Percentiles rank a stretch among this genome's conserved stretches.
Conservation (phyloP, 2,329 filamentous ascomycete genomes). For the Ophiostoma sp. region DNA sequence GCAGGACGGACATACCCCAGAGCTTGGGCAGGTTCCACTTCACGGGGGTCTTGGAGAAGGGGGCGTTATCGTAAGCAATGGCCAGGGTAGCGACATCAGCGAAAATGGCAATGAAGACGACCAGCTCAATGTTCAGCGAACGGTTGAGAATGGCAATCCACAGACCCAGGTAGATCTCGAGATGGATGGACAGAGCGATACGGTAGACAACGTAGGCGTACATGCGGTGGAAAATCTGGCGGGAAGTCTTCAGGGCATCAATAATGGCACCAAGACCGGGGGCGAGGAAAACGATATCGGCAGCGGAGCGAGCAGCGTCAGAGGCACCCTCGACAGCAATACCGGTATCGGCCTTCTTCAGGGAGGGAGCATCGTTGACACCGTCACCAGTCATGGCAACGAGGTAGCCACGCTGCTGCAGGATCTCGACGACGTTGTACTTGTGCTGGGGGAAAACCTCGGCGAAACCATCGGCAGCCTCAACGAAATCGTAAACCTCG, state of each 20-base stretch:
- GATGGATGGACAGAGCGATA: slow-evolving; percentile 84
- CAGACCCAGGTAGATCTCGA: slow-evolving; percentile 85
- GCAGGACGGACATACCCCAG: slow-evolving; percentile 84
- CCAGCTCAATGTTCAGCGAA: slow-evolving; percentile 76
- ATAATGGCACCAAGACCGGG: slow-evolving; percentile 89
- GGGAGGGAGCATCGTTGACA: slow-evolving; percentile 87
- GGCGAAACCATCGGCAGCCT: slow-evolving; percentile 90
- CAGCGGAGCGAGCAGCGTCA: slow-evolving; percentile 82
- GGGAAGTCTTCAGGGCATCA: slow-evolving; percentile 84
- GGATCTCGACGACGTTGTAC: slow-evolving; percentile 88
- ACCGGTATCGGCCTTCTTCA: slow-evolving; percentile 95
- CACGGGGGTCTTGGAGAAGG: slow-evolving; percentile 77
- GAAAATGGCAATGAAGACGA: slow-evolving; percentile 93
- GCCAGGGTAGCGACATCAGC: slow-evolving; percentile 87
- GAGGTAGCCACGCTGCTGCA: slow-evolving; percentile 87
- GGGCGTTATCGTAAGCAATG: slow-evolving; percentile 90
- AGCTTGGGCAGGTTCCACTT: slow-evolving; percentile 95
- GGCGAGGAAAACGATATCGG: slow-evolving; percentile 90
- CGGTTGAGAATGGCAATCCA: slow-evolving; percentile 87
- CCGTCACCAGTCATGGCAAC: slow-evolving; percentile 96
- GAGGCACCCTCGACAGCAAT: slow-evolving; percentile 91
- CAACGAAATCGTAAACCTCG: slow-evolving; percentile 91
- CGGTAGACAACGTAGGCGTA: slow-evolving; percentile 94
- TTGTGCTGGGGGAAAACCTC: slow-evolving; percentile 95
- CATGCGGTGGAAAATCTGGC: slow-evolving; percentile 96